These are phyloP conservation scores for Chloroidium sp. DNA, from an alignment of 163 green algal genomes.

Conservation along the genomic window DNA sequence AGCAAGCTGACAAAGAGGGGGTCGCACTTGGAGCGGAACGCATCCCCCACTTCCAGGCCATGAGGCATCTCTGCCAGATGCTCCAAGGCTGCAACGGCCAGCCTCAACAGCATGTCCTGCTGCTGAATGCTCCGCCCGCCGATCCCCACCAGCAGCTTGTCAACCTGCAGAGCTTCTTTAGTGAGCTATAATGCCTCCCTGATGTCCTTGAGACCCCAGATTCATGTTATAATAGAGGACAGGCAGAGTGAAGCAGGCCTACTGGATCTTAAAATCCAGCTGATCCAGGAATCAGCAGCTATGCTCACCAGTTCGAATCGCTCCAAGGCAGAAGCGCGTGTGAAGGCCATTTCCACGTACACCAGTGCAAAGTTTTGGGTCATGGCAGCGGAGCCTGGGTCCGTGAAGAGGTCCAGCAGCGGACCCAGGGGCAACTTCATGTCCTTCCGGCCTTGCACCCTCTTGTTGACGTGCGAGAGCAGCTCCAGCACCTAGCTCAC, in stretches of 20 bases:
- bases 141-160: conserved; percentile 53
- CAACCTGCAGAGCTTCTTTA: conserved; percentile 29
- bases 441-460: conserved; percentile 42
- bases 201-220: no score
- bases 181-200: no score
- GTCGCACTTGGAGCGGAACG: no score
- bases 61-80: background rate
- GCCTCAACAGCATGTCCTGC: conserved; percentile 54
- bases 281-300: background rate
- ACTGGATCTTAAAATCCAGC: background rate
- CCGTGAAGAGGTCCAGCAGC: conserved; percentile 44
- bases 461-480: conserved; percentile 86
- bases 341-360: conserved; percentile 80
- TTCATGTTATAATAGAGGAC: no score
- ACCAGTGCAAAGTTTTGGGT: conserved; percentile 79
- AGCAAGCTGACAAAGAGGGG: no score
- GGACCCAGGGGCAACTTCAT: conserved; percentile 64
- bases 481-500: conserved; percentile 72
- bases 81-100: conserved; percentile 40
- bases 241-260: background rate
- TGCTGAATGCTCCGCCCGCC: conserved; percentile 42
- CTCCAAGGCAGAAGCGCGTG: background rate
- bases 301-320: background rate
- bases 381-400: conserved; percentile 24
- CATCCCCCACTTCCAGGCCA: no score